Percentiles rank a stretch among this genome's conserved stretches.
Conservation (phyloP, 2,329 filamentous ascomycete genomes). For the Penicillium olsonii region DNA sequence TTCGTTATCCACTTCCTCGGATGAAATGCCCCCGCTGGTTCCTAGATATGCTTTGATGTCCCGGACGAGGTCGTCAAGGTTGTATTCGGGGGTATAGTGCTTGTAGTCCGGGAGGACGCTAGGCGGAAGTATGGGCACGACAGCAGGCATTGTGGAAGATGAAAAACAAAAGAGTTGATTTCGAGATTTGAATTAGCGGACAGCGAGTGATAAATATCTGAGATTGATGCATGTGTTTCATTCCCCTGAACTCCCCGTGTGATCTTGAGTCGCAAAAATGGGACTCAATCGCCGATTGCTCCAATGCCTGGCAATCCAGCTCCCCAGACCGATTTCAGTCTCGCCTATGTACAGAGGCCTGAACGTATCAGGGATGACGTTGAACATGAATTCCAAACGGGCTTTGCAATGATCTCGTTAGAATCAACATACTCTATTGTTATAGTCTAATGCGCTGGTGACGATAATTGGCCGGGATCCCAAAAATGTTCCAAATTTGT, state of each 20-base stretch:
- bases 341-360: background rate
- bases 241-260: conserved; percentile 3
- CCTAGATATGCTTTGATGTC: conserved; percentile 34
- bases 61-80: conserved; percentile 26
- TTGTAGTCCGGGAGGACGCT: conserved; percentile 17
- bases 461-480: background rate
- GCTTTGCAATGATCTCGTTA: background rate
- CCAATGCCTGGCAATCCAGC: conserved; percentile 6
- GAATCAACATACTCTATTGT: too few relatives aligned
- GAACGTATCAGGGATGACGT: background rate
- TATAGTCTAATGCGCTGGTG: background rate
- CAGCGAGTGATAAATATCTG: background rate
- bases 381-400: background rate
- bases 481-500: background rate
- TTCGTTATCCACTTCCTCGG: conserved; percentile 25
- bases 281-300: conserved; percentile 22
- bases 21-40: conserved; percentile 27
- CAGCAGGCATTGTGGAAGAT: conserved; percentile 17
- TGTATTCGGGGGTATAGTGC: conserved; percentile 22
- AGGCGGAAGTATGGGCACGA: conserved; percentile 14
- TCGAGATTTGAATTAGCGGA: background rate
- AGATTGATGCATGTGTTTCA: background rate
- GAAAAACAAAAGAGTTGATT: background rate
- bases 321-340: conserved; percentile 3
- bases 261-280: conserved; percentile 3